Conservation (phyloP, 2,329 filamentous ascomycete genomes). For the Aspergillus novoparasiticus region DNA sequence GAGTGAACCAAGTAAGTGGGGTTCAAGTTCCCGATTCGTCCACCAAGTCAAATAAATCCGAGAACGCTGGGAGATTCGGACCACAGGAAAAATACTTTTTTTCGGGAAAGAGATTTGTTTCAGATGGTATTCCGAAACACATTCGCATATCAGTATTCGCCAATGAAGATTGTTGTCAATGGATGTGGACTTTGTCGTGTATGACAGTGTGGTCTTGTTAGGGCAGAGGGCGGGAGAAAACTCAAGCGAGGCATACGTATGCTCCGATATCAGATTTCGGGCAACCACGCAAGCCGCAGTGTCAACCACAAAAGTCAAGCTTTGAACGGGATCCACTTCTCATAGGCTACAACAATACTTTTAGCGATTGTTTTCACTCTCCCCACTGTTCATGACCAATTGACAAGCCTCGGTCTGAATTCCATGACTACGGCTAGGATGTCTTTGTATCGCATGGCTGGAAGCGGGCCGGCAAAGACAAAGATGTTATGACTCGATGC, state of each 20-base stretch:
- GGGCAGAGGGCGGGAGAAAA: background rate
- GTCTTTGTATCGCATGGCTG: background rate
- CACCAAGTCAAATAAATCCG: background rate
- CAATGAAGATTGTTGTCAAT: background rate
- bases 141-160: background rate
- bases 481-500: background rate
- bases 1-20: background rate
- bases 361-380: background rate
- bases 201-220: background rate
- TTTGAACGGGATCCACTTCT: background rate
- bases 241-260: slow-evolving; percentile 3
- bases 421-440: background rate
- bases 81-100: background rate
- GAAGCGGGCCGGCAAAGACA: background rate
- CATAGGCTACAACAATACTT: slow-evolving; percentile 3
- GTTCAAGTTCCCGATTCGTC: background rate
- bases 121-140: background rate
- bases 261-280: slow-evolving; percentile 4
- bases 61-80: background rate
- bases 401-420: background rate
- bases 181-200: background rate
- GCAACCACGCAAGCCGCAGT: slow-evolving; percentile 1
- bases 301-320: background rate
- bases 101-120: background rate
- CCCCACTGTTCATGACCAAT: background rate